Evolutionary conservation across 1,284 basidiomycete species (phyloP), one percentile per base, ranked within the genome.

Genomic region (Boletus semigastroideus): DNA sequence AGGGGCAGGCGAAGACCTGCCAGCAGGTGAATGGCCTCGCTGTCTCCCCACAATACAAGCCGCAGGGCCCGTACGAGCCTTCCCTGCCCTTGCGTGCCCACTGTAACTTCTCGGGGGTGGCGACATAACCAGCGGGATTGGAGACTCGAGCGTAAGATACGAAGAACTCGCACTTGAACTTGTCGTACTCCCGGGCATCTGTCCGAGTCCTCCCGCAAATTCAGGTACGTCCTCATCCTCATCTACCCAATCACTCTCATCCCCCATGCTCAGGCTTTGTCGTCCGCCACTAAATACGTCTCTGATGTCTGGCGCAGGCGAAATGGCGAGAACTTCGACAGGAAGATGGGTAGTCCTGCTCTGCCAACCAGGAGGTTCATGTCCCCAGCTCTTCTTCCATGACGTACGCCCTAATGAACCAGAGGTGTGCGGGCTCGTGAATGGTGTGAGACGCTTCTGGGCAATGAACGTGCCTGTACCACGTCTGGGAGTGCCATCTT

Each of bases 331-430:
- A 9, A 90, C 85, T 66, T 91, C 89, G 31, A 89, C 75, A 0
- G 87, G 84, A 4, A 86, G 72, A 63, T 86, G 82, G 10, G 82
- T 78, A 11, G 82, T 79, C 12, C 88, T 82, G 39, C 77, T 83
- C 60, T 86, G 84, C 89, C 89, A 92, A 8, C 89, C 88, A 8
- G 89, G 89, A 5, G 89, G 89, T 63, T 92, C 90, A 30, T 84
- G 72, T 1, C 89, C 89, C 90, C 90, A 92, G 9, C 85, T 82
- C 68, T 90, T 90, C 75, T 89, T 91, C 89, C 89, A 92, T 63
- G 87, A 87, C 17, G 85, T 83, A n/a, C 87, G 78, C 22, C 84
- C 80, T 34, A 83, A 60, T 4, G 78, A 77, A 43, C 73, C 68
- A 42, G 66, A 57, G 2, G 38, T 22, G 54, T 65, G 54, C 11